Base-by-base conservation (phyloP, 2,329 filamentous ascomycete genomes). In the Colletotrichum liriopes region DNA sequence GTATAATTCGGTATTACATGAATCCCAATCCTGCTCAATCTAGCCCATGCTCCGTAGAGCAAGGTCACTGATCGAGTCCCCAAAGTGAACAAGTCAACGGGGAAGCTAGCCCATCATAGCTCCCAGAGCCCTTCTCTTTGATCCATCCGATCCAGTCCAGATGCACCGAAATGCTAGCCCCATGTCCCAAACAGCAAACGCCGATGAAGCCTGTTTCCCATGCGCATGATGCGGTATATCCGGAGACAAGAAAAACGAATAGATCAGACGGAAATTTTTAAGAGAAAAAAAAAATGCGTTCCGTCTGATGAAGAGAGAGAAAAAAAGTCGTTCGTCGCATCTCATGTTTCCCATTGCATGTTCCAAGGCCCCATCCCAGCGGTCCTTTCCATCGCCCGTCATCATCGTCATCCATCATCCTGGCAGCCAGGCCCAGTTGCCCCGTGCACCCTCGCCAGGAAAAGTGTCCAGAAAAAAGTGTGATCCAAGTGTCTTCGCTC, bases 61-160 rank as follows among this genome's bases (percentile, higher is more conserved):
- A 39, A 26, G 8, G 37, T 41, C 23, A 47, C 59, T 37, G 62
- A 59, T 52, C 26, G 54, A 64, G 55, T 35, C 54, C 58, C 58
- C 54, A 35, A 20, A 37, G 37, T 60, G 37, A 52, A 73, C 55
- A 73, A 73, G 52, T 59, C 65, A 71, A 73, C 65, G 56, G 69
- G 77, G 76, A 55, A 79, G 73, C 78, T 79, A 76, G 76, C 77
- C 78, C 75, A 74, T 78, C 67, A 41, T 68, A 76, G 76, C 79
- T 78, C 75, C 78, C 74, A 76, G 78, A 79, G 77, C 78, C 69
- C 72, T 67, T 64, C 54, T 74, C 74, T 69, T 69, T 72, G 43
- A 64, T 77, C 73, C 73, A 71, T 71, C 67, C 69, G 65, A 73
- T 77, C 74, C 74, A 71, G 64, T 45, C 69, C 73, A 67, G 68